Base-by-base conservation (phyloP, 257 asterid species). In the Fraxinus americana region DNA sequence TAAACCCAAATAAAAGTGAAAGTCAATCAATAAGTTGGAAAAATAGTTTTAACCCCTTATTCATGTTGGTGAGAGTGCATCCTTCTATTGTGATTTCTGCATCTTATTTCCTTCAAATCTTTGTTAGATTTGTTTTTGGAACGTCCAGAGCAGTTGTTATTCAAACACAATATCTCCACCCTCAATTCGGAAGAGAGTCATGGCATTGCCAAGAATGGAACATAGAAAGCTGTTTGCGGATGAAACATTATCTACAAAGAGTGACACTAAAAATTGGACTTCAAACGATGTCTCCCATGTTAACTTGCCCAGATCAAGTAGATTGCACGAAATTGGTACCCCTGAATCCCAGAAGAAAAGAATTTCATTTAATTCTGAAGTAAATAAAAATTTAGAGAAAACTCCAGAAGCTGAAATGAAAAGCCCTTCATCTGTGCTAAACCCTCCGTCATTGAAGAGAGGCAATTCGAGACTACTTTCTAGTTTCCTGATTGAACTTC, bases 351-450 rank as follows among this genome's bases (percentile, higher is more conserved):
- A 85, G 38, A 88, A 79, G 91, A 85, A 78, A 75, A 85, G 75
- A 82, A 3, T 77, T 67, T 79, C 83, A 23, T 77, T 85, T 12
- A 74, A 75, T 77, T 78, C 82, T 72, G 91, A 82, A 74, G 88
- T 67, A n/a, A 77, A 81, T 72, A 88, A 87, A 38, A 77, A 75
- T 48, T 27, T 86, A 25, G 88, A 83, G 65, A 83, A 80, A 79
- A 85, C 90, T 41, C 97, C 96, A 29, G 94, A 90, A 82, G 82
- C 89, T 75, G 85, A 87, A 75, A 76, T 27, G 29, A 63, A 41
- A 66, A 93, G 99, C 90, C 99, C 99, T 80, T 88, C 90, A 27
- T 96, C 98, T 66, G 97, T 96, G 79, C 88, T 92, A 69, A 90
- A 87, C 71, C 95, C 95, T 52, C 98, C 97, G 81, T 93, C 99